Evolutionary conservation across 2,329 filamentous ascomycete genomes (phyloP).

Genomic region (Drechslera avenae): DNA sequence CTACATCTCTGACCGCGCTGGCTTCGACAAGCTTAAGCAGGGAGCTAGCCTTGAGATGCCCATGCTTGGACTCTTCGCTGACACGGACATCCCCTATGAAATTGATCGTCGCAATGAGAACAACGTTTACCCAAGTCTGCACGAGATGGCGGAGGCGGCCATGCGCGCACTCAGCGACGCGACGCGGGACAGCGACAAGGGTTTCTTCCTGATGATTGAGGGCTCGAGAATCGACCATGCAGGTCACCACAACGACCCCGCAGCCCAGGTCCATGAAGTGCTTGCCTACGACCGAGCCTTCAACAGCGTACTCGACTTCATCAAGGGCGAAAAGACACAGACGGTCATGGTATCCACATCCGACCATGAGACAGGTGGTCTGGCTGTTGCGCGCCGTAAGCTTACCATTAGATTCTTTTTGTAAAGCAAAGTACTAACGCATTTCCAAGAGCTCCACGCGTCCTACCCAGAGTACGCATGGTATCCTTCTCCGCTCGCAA

Average conservation of each 20-base stretch:
- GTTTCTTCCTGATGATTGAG: conserved; percentile 99
- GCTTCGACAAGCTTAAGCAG: conserved; percentile 74
- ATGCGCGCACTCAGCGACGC: conserved; percentile 79
- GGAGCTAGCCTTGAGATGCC: conserved; percentile 76
- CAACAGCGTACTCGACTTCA: conserved; percentile 79
- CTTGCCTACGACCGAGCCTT: conserved; percentile 94
- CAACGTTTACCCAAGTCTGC: conserved; percentile 82
- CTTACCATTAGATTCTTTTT: conserved; percentile 8
- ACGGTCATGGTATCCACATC: conserved; percentile 87
- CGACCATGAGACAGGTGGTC: conserved; percentile 94
- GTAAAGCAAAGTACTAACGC: conserved; percentile 15
- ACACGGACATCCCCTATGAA: conserved; percentile 86
- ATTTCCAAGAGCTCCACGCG: conserved; percentile 58
- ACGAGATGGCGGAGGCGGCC: conserved; percentile 88
- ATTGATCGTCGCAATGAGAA: conserved; percentile 82
- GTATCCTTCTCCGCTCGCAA: conserved; percentile 82
- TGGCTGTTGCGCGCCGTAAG: conserved; percentile 78
- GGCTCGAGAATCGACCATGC: conserved; percentile 96
- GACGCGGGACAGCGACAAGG: conserved; percentile 81
- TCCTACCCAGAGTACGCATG: conserved; percentile 74
- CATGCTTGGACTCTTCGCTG: conserved; percentile 82
- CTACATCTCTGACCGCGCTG: conserved; percentile 73
- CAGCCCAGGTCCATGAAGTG: conserved; percentile 74
- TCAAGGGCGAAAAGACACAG: conserved; percentile 73
- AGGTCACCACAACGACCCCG: conserved; percentile 66